Conservation (phyloP, 305 asterid species). For the Lippia alba region DNA sequence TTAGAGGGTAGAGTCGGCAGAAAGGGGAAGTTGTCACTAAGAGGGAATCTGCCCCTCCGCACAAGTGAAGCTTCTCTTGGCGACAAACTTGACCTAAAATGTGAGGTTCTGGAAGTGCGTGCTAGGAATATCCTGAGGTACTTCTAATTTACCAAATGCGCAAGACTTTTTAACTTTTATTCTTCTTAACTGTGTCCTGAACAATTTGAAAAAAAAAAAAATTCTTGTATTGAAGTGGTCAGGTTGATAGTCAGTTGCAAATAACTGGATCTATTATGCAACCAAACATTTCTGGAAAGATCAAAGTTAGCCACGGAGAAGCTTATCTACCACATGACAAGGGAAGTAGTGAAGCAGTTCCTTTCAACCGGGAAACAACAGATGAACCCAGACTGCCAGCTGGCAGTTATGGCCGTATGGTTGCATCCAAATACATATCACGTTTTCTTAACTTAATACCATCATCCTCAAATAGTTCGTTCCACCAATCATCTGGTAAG, state of each 20-base stretch:
- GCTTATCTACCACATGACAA: slow-evolving; percentile 96
- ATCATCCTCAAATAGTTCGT: slow-evolving; percentile 59
- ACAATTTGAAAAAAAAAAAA: slow-evolving; percentile 22
- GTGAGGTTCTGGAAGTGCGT: slow-evolving; percentile 97
- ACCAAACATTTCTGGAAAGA: slow-evolving; percentile 97
- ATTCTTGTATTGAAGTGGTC: slow-evolving; percentile 70
- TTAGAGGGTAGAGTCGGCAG: slow-evolving; percentile 97
- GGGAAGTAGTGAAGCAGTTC: slow-evolving; percentile 87
- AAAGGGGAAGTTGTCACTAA: slow-evolving; percentile 89
- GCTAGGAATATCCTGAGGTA: slow-evolving; percentile 94
- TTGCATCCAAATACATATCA: slow-evolving; percentile 94
- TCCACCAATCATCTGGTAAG: slow-evolving; percentile 81
- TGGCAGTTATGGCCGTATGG: slow-evolving; percentile 81
- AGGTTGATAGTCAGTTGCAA: slow-evolving; percentile 97
- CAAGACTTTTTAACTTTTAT: slow-evolving; percentile 24
- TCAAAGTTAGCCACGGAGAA: slow-evolving; percentile 97
- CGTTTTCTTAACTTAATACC: slow-evolving; percentile 93
- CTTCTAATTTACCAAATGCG: slow-evolving; percentile 28
- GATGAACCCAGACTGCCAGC: slow-evolving; percentile 61
- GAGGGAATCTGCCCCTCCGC: slow-evolving; percentile 89
- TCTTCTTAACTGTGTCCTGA: slow-evolving; percentile 28
- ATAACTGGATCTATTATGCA: slow-evolving; percentile 91
- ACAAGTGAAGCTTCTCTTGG: slow-evolving; percentile 68
- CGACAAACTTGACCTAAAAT: slow-evolving; percentile 92
- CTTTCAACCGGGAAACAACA: slow-evolving; percentile 64